Conservation (phyloP, 148 eudicot species). For the Silene latifolia region DNA sequence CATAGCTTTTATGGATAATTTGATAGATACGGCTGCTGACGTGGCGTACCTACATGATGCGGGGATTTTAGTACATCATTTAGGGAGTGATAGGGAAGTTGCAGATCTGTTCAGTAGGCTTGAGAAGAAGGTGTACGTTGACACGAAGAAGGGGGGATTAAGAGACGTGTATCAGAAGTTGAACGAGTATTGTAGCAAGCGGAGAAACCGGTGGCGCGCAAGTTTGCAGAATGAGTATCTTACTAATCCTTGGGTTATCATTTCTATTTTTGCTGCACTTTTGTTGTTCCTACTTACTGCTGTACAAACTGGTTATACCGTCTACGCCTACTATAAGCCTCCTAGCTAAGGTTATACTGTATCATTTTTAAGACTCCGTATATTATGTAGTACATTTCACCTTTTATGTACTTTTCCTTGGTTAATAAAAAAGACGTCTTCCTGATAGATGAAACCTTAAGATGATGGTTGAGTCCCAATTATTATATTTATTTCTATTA, state of each 20-base stretch:
- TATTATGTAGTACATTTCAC: too few species aligned
- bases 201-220: background rate
- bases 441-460: too few species aligned
- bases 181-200: background rate
- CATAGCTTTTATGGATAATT: background rate
- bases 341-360: background rate
- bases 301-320: background rate
- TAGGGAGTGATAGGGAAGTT: slow-evolving; percentile 5
- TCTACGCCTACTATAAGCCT: background rate
- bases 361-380: too few species aligned
- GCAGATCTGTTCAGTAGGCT: slow-evolving; percentile 4
- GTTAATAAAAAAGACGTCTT: too few species aligned
- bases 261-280: slow-evolving; percentile 5
- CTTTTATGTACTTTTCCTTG: too few species aligned
- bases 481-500: too few species aligned
- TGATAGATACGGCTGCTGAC: background rate
- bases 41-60: slow-evolving; percentile 10
- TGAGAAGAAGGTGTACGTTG: slow-evolving; percentile 2
- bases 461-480: too few species aligned
- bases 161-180: background rate
- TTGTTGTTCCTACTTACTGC: slow-evolving; percentile 2
- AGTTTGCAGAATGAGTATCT: background rate
- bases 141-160: background rate
- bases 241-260: slow-evolving; percentile 7
- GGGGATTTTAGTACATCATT: slow-evolving; percentile 1